A percentile compares a stretch with the other conserved stretches of the same genome.
Conservation (phyloP, 2,329 filamentous ascomycete species). For the Metarhizium brunneum region DNA sequence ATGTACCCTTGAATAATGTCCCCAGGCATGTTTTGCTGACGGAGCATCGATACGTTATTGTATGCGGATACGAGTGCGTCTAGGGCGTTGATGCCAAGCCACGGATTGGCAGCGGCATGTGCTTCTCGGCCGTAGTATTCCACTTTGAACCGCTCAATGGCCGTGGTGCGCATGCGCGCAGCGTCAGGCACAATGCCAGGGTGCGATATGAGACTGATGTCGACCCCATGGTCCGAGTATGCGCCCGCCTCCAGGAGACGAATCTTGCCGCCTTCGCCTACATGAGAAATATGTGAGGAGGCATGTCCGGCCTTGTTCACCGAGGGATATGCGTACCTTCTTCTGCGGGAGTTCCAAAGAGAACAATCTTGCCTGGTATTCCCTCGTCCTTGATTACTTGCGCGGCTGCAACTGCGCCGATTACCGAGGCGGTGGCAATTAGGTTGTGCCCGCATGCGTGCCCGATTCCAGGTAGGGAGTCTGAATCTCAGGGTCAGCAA, state of each 20-base stretch:
- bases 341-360: slow-evolving; percentile 42
- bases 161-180: slow-evolving; percentile 40
- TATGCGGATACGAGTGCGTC: slow-evolving; percentile 42
- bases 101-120: slow-evolving; percentile 45
- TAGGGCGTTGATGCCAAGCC: slow-evolving; percentile 48
- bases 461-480: slow-evolving; percentile 38
- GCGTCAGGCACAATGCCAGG: slow-evolving; percentile 27
- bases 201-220: slow-evolving; percentile 13
- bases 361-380: slow-evolving; percentile 33
- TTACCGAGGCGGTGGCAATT: slow-evolving; percentile 27
- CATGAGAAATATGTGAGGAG: background rate
- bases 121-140: slow-evolving; percentile 45
- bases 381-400: slow-evolving; percentile 29
- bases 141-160: slow-evolving; percentile 37
- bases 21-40: slow-evolving; percentile 43
- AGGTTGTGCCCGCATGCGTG: slow-evolving; percentile 47
- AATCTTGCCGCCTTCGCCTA: slow-evolving; percentile 37
- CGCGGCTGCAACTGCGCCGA: slow-evolving; percentile 36
- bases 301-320: background rate
- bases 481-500: slow-evolving; percentile 14
- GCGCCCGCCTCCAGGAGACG: slow-evolving; percentile 30
- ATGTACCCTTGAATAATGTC: slow-evolving; percentile 41
- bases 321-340: background rate
- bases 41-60: slow-evolving; percentile 36
- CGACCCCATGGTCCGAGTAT: slow-evolving; percentile 13